These are phyloP conservation scores for Cryphonectria carpinicola DNA, from an alignment of 2,329 filamentous ascomycete genomes.

Conservation along the genomic window DNA sequence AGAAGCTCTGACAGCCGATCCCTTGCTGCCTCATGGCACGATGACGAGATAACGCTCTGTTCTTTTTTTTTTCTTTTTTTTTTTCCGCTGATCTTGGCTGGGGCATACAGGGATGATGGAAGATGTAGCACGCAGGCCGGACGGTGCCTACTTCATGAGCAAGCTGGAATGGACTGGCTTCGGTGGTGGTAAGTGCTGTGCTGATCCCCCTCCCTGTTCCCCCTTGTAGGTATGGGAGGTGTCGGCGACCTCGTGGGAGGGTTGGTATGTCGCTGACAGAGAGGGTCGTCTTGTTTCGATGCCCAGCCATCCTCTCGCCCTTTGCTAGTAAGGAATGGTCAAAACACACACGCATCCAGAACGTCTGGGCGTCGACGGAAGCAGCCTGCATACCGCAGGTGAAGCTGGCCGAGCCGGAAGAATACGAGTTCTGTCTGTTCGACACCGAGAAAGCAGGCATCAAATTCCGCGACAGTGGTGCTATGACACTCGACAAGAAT, in stretches of 20 bases:
- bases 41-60: not conserved
- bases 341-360: slow-evolving; percentile 21
- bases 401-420: slow-evolving; percentile 21
- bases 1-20: not conserved
- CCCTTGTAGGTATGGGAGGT: too few species aligned
- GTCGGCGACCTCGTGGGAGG: too few species aligned
- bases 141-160: slow-evolving; percentile 25
- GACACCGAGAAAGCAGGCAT: slow-evolving; percentile 30
- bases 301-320: slow-evolving; percentile 20
- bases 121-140: slow-evolving; percentile 26
- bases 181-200: slow-evolving; percentile 22
- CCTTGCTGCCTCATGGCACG: not conserved
- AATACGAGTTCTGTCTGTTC: slow-evolving; percentile 30
- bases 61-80: too few species aligned
- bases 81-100: not conserved
- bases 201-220: not conserved
- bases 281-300: not conserved
- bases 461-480: slow-evolving; percentile 27
- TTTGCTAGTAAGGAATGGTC: slow-evolving; percentile 22
- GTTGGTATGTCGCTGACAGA: not conserved
- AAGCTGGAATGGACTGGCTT: slow-evolving; percentile 15
- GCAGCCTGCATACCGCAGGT: slow-evolving; percentile 26
- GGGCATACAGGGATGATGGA: slow-evolving; percentile 30
- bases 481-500: slow-evolving; percentile 16
- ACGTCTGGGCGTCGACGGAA: slow-evolving; percentile 30